Evolutionary conservation across 257 asterid genomes (phyloP).

Genomic region (Ehretia macrophylla): DNA sequence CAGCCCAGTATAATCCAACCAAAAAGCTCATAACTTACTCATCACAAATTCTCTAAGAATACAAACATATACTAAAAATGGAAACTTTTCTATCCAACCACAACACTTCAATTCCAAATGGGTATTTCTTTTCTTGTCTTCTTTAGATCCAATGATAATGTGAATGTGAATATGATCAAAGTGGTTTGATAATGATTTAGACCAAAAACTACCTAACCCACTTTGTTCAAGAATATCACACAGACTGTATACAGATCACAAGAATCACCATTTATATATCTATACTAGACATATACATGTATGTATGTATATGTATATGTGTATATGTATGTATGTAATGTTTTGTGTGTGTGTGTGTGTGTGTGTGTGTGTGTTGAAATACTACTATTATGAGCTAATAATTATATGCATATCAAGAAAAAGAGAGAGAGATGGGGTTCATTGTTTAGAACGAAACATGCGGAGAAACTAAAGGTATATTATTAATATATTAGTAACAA

Average conservation of each 20-base stretch:
- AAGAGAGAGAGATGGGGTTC: not conserved
- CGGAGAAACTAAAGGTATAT: constrained; percentile 42
- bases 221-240: not conserved
- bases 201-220: constrained; percentile 1
- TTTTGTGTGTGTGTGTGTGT: not conserved
- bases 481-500: constrained; percentile 7
- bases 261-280: constrained; percentile 20
- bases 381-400: too few species aligned
- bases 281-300: too few species aligned
- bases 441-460: constrained; percentile 35
- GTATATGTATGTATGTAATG: too few species aligned
- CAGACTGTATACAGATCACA: constrained; percentile 46
- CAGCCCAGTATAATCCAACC: constrained; percentile 31
- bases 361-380: not conserved
- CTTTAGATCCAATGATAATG: constrained; percentile 42
- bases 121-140: constrained; percentile 18
- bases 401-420: not conserved
- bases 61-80: constrained; percentile 17
- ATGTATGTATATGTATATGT: constrained; percentile 4
- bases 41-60: constrained; percentile 19
- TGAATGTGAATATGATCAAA: constrained; percentile 42
- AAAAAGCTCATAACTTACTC: constrained; percentile 43
- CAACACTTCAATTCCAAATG: constrained; percentile 23
- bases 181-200: constrained; percentile 13
- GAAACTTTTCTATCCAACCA: not conserved